Conservation (phyloP, 2,329 filamentous ascomycete genomes). For the Thermothelomyces thermophilus region DNA sequence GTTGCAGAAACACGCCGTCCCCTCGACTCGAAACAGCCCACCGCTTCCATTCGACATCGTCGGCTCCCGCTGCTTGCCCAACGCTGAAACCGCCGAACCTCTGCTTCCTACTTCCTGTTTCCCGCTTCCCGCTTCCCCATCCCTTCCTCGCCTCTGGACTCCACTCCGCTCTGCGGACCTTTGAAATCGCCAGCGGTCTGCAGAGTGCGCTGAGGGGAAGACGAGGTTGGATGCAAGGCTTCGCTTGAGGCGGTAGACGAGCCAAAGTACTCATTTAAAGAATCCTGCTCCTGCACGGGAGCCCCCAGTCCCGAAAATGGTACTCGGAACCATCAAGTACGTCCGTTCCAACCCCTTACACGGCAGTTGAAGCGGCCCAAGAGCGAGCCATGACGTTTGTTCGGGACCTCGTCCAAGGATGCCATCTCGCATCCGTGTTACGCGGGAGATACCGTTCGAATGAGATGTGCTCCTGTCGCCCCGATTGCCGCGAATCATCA, state of each 20-base stretch:
- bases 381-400: not conserved
- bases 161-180: conserved; percentile 22
- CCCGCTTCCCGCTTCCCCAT: conserved; percentile 15
- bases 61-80: conserved; percentile 12
- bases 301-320: conserved; percentile 43
- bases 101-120: conserved; percentile 3
- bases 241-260: conserved; percentile 17
- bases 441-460: not conserved
- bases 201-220: conserved; percentile 23
- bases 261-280: conserved; percentile 12
- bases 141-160: conserved; percentile 17
- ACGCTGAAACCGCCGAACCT: conserved; percentile 12
- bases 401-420: not conserved
- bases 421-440: not conserved
- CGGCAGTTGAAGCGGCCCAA: conserved; percentile 11
- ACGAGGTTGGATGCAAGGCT: conserved; percentile 19
- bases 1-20: conserved; percentile 12
- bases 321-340: conserved; percentile 60
- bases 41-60: conserved; percentile 22
- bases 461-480: not conserved
- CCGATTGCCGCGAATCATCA: not conserved
- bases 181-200: conserved; percentile 20
- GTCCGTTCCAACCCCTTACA: conserved; percentile 27
- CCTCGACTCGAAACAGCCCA: conserved; percentile 18
- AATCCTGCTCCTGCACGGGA: conserved; percentile 33